Percentiles rank a stretch among this genome's conserved stretches.
Conservation (phyloP, 768 basidiomycete species). For the Boletus vermiculosoides region DNA sequence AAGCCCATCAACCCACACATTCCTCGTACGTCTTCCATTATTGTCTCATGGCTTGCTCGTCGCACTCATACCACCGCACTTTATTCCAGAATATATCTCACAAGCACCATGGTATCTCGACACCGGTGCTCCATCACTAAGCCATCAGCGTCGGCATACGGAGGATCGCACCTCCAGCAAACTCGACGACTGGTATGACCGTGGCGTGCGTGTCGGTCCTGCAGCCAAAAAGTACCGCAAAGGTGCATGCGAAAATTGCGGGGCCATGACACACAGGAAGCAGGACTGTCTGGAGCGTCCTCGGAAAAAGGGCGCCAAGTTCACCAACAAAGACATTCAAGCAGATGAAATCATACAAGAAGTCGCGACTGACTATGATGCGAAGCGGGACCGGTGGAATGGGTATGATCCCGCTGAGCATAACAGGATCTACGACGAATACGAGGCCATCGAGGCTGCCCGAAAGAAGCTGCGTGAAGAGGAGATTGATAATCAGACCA, state of each 20-base stretch:
- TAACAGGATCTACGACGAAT: constrained; percentile 87
- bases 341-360: constrained; percentile 90
- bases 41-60: not conserved
- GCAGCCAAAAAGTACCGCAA: constrained; percentile 97
- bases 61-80: not conserved
- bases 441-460: constrained; percentile 88
- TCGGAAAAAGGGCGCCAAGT: constrained; percentile 94
- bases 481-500: constrained; percentile 96
- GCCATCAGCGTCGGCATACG: constrained; percentile 82
- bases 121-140: constrained; percentile 88
- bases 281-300: constrained; percentile 95
- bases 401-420: constrained; percentile 93
- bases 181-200: constrained; percentile 89
- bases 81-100: constrained; percentile 83
- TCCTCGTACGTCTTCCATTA: constrained; percentile 68
- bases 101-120: constrained; percentile 99
- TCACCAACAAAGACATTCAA: constrained; percentile 83
- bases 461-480: constrained; percentile 91
- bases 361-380: constrained; percentile 75
- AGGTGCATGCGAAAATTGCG: constrained; percentile 99
- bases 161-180: constrained; percentile 60
- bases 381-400: constrained; percentile 98
- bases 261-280: constrained; percentile 90
- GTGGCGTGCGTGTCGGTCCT: constrained; percentile 80
- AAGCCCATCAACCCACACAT: constrained; percentile 98